phyloP scores from a whole-genome alignment of 352 stramenopile genomes.

The Phytophthora palmivora region DNA sequence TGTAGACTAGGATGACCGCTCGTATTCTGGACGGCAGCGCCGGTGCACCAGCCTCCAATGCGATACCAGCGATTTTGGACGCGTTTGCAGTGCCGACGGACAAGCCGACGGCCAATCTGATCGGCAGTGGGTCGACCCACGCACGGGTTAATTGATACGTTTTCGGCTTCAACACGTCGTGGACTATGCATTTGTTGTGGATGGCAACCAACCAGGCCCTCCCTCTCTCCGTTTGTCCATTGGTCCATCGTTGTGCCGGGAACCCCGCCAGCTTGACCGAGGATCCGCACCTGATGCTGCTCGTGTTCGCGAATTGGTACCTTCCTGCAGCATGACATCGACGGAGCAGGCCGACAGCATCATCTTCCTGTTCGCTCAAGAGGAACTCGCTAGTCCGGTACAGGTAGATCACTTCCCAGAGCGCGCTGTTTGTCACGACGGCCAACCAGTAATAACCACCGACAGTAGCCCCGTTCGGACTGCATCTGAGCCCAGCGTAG shows the following conservation, averaged over 20 bases:
- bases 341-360: neutral
- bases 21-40: conserved; percentile 11
- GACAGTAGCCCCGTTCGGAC: too few species aligned
- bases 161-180: too few species aligned
- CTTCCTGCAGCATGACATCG: neutral
- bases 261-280: neutral
- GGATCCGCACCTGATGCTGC: neutral
- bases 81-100: too few species aligned
- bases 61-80: too few species aligned
- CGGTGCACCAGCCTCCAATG: too few species aligned
- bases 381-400: neutral
- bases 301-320: neutral
- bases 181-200: conserved; percentile 13
- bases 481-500: too few species aligned
- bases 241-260: neutral
- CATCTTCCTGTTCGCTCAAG: too few species aligned
- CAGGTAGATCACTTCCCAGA: too few species aligned
- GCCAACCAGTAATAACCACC: neutral
- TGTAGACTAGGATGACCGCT: conserved; percentile 8
- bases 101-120: too few species aligned
- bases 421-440: neutral
- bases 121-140: too few species aligned
- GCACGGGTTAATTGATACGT: too few species aligned
- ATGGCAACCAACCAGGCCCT: neutral
- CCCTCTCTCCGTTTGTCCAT: neutral